Evolutionary conservation across 2,329 filamentous ascomycete genomes (phyloP).

Genomic region (Atkinsonella texensis): DNA sequence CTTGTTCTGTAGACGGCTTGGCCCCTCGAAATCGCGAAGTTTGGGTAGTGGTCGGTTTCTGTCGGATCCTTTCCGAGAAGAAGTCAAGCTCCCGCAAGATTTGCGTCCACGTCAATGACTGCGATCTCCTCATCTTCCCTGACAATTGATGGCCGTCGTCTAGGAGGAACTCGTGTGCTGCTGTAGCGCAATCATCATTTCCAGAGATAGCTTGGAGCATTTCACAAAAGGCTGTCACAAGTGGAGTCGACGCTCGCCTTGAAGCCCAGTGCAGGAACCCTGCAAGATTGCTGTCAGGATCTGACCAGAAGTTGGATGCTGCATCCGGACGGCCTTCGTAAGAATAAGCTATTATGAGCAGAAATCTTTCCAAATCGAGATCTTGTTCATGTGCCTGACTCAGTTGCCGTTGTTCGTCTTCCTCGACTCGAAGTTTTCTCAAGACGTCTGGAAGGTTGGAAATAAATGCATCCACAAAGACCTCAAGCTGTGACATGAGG

Average conservation of each 20-base stretch:
- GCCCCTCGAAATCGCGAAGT: slow-evolving; percentile 37
- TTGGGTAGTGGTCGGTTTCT: slow-evolving; percentile 44
- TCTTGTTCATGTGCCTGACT: slow-evolving; percentile 55
- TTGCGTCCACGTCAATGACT: slow-evolving; percentile 83
- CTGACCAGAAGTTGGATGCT: slow-evolving; percentile 80
- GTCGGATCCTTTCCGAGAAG: slow-evolving; percentile 67
- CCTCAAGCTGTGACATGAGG: slow-evolving; percentile 71
- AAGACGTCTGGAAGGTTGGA: slow-evolving; percentile 90
- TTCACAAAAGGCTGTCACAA: slow-evolving; percentile 92
- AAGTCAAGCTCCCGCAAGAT: slow-evolving; percentile 84
- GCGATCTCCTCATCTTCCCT: slow-evolving; percentile 68
- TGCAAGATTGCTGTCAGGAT: slow-evolving; percentile 83
- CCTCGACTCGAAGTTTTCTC: slow-evolving; percentile 71
- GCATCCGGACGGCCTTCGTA: slow-evolving; percentile 79
- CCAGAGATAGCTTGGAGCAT: slow-evolving; percentile 84
- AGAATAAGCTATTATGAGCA: slow-evolving; percentile 83
- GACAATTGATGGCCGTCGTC: slow-evolving; percentile 68
- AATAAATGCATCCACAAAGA: slow-evolving; percentile 84
- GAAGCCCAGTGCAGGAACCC: slow-evolving; percentile 98
- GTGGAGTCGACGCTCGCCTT: slow-evolving; percentile 83
- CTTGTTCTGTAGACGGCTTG: slow-evolving; percentile 51
- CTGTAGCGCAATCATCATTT: slow-evolving; percentile 68
- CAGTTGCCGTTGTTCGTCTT: slow-evolving; percentile 72
- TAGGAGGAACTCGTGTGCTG: slow-evolving; percentile 78
- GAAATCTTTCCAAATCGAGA: slow-evolving; percentile 73